Percentiles rank a stretch among this genome's conserved stretches.
These are phyloP conservation scores for Bifiguratus adelaidae DNA, from an alignment of 192 early-diverging fungal species.

Conservation along the genomic window DNA sequence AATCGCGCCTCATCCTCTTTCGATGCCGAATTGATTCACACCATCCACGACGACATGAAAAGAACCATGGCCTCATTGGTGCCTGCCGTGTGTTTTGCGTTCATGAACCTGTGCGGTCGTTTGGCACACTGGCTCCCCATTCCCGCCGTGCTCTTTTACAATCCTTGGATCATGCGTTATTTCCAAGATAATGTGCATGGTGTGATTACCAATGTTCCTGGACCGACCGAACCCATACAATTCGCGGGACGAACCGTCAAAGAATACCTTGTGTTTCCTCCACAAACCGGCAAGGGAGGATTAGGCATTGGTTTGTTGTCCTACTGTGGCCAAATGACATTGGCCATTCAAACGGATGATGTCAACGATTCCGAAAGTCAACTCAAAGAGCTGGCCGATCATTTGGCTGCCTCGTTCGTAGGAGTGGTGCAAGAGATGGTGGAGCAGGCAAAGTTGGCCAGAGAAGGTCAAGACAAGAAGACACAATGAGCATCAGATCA, in stretches of 20 bases:
- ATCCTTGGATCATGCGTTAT: not conserved
- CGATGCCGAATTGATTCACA: too few relatives aligned
- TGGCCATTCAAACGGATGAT: conserved; percentile 9
- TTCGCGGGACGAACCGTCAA: conserved; percentile 17
- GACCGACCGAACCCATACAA: conserved; percentile 7
- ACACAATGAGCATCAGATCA: not conserved
- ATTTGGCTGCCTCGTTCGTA: not conserved
- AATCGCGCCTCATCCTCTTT: conserved; percentile 8
- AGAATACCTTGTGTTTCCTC: conserved; percentile 6
- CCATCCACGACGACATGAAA: conserved; percentile 11
- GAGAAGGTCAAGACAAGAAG: not conserved
- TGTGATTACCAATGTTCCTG: conserved; percentile 21
- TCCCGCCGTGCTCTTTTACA: too few relatives aligned
- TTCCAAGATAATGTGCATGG: conserved; percentile 8
- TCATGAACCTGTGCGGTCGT: not conserved
- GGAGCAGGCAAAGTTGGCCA: conserved; percentile 1
- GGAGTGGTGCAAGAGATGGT: not conserved
- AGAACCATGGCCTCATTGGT: conserved; percentile 6
- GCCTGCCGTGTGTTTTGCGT: conserved; percentile 4
- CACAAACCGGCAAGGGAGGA: conserved; percentile 14
- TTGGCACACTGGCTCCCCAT: not conserved
- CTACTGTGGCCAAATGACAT: conserved; percentile 10
- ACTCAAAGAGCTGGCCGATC: not conserved
- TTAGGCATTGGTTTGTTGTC: conserved; percentile 14
- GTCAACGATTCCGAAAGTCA: not conserved